A percentile compares a stretch with the other conserved stretches of the same genome.
Evolutionary conservation across 257 asterid species (phyloP).

Genomic region (Apocynum venetum): DNA sequence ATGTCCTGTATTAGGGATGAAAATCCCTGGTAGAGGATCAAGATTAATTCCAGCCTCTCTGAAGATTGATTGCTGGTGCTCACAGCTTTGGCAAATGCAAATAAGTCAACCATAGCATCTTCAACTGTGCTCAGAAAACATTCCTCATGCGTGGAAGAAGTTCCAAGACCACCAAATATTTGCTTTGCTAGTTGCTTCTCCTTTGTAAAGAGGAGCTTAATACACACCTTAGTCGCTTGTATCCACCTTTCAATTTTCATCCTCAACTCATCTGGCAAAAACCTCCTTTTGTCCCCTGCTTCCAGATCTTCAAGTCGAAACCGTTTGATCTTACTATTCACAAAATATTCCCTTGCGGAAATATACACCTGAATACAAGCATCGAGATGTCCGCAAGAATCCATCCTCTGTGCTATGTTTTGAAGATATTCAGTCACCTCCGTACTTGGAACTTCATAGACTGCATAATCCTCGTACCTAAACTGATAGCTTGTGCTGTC

Average conservation of each 20-base stretch:
- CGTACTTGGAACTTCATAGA: conserved; percentile 10
- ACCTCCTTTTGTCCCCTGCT: conserved; percentile 42
- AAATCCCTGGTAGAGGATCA: conserved; percentile 12
- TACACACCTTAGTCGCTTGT: conserved; percentile 61
- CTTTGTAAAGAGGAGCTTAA: conserved; percentile 59
- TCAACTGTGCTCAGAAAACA: conserved; percentile 62
- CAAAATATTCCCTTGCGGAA: conserved; percentile 28
- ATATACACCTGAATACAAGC: conserved; percentile 74
- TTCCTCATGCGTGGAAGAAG: conserved; percentile 15
- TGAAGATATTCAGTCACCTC: conserved; percentile 37
- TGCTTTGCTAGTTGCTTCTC: conserved; percentile 67
- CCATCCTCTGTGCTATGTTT: conserved; percentile 66
- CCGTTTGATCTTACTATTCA: conserved; percentile 19
- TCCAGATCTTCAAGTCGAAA: conserved; percentile 48
- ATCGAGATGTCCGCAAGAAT: conserved; percentile 46
- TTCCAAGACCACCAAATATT: conserved; percentile 55
- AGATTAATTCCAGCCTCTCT: conserved; percentile 40
- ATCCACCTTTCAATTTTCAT: conserved; percentile 76
- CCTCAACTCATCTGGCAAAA: conserved; percentile 61
- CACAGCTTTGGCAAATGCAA: conserved; percentile 74
- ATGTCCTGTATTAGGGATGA: conserved; percentile 6
- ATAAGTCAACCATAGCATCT: conserved; percentile 63
- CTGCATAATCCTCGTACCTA: conserved; percentile 15
- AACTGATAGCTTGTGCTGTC: conserved; percentile 22
- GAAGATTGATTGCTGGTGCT: conserved; percentile 61